These are phyloP conservation scores for Yamadazyma mexicana DNA, from an alignment of 1,139 yeast genomes.

Conservation along the genomic window DNA sequence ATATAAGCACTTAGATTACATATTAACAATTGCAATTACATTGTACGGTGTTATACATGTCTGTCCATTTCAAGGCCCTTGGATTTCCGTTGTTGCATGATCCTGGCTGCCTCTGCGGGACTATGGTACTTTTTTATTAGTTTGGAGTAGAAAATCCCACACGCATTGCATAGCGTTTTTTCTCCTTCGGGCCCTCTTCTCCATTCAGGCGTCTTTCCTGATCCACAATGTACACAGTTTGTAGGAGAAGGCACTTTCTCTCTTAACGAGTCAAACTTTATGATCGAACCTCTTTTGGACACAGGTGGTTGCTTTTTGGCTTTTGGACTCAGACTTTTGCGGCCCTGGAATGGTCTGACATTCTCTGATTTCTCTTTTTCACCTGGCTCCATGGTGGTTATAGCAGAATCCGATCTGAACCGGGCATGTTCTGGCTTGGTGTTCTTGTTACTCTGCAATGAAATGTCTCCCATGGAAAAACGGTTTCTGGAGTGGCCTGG, in stretches of 20 bases:
- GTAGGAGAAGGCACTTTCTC: constrained; percentile 3
- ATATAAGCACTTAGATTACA: not conserved
- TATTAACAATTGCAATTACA: not conserved
- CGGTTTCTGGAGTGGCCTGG: too few species aligned
- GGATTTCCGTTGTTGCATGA: constrained; percentile 26
- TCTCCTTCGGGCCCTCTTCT: constrained; percentile 46
- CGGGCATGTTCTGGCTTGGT: not conserved
- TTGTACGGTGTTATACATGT: constrained; percentile 9
- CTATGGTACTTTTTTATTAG: constrained; percentile 23
- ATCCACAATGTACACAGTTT: constrained; percentile 29
- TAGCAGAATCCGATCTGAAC: not conserved
- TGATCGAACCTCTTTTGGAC: constrained; percentile 2
- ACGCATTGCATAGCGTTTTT: constrained; percentile 47
- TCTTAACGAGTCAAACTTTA: constrained; percentile 5
- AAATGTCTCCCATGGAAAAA: too few species aligned
- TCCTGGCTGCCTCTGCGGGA: constrained; percentile 27
- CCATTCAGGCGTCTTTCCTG: constrained; percentile 46
- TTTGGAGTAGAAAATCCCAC: constrained; percentile 44
- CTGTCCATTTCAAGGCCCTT: constrained; percentile 17
- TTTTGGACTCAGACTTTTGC: too few species aligned
- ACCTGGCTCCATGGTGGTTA: too few species aligned
- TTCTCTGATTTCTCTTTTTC: too few species aligned
- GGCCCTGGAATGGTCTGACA: too few species aligned
- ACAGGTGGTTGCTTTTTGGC: not conserved
- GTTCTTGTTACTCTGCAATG: too few species aligned